phyloP scores from a whole-genome alignment of 2,329 filamentous ascomycete genomes.

The Penicillium freii region DNA sequence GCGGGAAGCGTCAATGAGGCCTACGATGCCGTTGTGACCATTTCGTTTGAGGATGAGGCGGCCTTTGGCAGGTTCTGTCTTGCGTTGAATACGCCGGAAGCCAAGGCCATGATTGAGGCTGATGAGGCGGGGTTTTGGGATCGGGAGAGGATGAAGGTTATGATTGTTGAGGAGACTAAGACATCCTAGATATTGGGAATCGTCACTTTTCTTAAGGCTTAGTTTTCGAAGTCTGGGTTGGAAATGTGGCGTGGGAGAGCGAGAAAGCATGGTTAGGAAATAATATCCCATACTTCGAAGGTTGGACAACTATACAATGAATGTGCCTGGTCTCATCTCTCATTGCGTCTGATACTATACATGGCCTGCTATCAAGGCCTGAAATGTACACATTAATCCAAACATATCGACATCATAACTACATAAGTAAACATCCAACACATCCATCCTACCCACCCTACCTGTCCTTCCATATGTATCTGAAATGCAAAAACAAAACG shows the following conservation, averaged over 20 bases:
- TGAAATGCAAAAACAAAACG: neutral
- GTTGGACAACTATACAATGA: neutral
- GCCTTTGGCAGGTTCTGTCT: neutral
- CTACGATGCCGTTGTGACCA: neutral
- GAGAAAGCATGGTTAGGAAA: neutral
- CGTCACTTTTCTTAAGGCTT: too few species aligned
- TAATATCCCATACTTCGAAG: too few species aligned
- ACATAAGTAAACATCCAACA: neutral
- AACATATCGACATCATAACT: neutral
- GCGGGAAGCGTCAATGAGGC: neutral
- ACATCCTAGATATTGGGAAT: too few species aligned
- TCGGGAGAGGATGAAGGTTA: neutral
- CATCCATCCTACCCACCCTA: neutral
- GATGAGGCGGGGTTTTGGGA: constrained; percentile 4
- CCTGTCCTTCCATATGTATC: neutral
- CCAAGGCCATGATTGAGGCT: neutral
- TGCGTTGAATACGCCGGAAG: neutral
- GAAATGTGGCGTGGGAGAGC: too few species aligned
- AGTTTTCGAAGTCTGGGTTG: neutral
- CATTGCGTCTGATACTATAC: constrained; percentile 6
- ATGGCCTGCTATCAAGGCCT: neutral
- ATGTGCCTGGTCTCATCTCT: neutral
- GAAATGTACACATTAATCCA: constrained; percentile 3
- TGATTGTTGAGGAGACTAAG: neutral
- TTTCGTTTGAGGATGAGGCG: neutral